Evolutionary conservation across 2,329 filamentous ascomycete species (phyloP).

Genomic region (Botrytis galanthina): DNA sequence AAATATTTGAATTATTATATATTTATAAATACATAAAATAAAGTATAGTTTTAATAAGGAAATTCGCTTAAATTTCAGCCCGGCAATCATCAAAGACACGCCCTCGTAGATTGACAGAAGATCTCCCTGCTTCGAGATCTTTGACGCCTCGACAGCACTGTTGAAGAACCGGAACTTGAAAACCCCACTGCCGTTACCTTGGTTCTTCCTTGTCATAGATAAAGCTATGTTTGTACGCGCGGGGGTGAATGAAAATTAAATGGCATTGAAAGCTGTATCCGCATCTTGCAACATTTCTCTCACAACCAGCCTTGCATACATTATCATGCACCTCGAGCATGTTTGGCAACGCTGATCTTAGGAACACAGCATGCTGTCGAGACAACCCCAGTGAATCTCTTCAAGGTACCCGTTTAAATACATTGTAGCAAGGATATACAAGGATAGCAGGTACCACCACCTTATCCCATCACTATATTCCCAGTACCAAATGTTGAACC

Average conservation of each 20-base stretch:
- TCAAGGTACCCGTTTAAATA: slow-evolving; percentile 6
- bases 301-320: slow-evolving; percentile 21
- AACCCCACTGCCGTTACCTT: not conserved
- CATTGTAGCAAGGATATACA: slow-evolving; percentile 20
- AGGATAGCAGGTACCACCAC: slow-evolving; percentile 21
- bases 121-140: not conserved
- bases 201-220: not conserved
- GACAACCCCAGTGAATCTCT: slow-evolving; percentile 15
- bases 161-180: slow-evolving; percentile 10
- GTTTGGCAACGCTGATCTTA: slow-evolving; percentile 20
- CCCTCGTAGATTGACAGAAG: too few species aligned
- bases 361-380: slow-evolving; percentile 19
- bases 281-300: not conserved
- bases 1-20: too few species aligned
- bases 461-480: slow-evolving; percentile 16
- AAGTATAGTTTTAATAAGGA: too few species aligned
- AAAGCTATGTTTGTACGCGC: slow-evolving; percentile 8
- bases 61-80: too few species aligned
- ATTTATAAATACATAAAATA: too few species aligned
- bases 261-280: not conserved
- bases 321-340: slow-evolving; percentile 21
- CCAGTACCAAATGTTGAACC: slow-evolving; percentile 15
- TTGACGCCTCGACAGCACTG: not conserved
- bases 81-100: too few species aligned
- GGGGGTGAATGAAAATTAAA: not conserved